Percentiles rank a stretch among this genome's conserved stretches.
Evolutionary conservation across 2,329 filamentous ascomycete species (phyloP).

Genomic region (Fusarium clavum): DNA sequence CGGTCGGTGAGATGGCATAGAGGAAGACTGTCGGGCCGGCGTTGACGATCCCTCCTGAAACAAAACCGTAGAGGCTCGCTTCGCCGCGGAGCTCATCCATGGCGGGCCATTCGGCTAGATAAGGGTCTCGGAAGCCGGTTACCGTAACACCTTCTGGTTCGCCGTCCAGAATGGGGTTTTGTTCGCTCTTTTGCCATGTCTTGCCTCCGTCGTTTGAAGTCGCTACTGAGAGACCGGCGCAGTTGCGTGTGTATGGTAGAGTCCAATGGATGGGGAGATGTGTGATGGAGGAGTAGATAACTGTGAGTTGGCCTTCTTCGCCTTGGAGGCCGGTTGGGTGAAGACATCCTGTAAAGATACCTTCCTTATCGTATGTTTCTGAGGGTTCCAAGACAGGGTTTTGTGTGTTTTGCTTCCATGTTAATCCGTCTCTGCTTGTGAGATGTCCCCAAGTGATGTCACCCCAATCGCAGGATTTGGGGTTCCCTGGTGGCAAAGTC

Average conservation of each 20-base stretch:
- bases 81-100: conserved; percentile 42
- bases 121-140: conserved; percentile 52
- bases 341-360: conserved; percentile 64
- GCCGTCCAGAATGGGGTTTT: conserved; percentile 49
- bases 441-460: conserved; percentile 63
- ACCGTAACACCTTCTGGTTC: conserved; percentile 47
- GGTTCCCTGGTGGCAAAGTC: conserved; percentile 48
- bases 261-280: conserved; percentile 53
- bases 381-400: conserved; percentile 51
- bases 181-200: conserved; percentile 49
- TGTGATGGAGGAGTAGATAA: conserved; percentile 52
- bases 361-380: conserved; percentile 61
- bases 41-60: conserved; percentile 59
- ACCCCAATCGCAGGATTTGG: conserved; percentile 53
- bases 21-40: conserved; percentile 59
- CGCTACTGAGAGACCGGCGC: conserved; percentile 57
- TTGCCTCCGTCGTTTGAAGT: conserved; percentile 52
- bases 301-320: conserved; percentile 49
- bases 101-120: conserved; percentile 46
- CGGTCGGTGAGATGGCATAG: conserved; percentile 55
- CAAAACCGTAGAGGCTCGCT: conserved; percentile 57
- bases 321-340: conserved; percentile 61
- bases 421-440: conserved; percentile 55
- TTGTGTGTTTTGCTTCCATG: conserved; percentile 57
- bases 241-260: conserved; percentile 54